A percentile compares a stretch with the other conserved stretches of the same genome.
Evolutionary conservation across 176 grass and related monocot species (phyloP).

Genomic region (Carex parvula): DNA sequence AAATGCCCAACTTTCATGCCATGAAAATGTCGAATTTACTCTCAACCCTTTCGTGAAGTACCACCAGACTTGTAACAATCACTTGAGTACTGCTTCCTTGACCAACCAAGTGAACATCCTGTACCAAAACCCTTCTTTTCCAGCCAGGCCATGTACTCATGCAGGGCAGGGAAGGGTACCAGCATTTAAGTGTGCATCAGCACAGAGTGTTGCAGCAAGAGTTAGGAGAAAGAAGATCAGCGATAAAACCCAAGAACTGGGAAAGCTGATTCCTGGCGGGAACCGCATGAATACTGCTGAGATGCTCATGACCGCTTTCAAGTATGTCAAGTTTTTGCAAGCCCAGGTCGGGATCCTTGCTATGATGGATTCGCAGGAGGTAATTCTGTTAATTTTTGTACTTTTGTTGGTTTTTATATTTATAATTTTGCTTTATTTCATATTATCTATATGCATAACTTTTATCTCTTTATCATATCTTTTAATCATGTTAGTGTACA

Average conservation of each 20-base stretch:
- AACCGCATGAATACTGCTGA: conserved; percentile 67
- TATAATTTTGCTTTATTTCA: not conserved
- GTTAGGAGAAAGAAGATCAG: conserved; percentile 71
- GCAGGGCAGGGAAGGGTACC: not conserved
- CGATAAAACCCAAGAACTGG: conserved; percentile 66
- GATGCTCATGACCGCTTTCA: conserved; percentile 56
- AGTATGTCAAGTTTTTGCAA: conserved; percentile 68
- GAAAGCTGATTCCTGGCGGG: conserved; percentile 58
- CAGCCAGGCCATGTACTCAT: not conserved
- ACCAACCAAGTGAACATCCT: not conserved
- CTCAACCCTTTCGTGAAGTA: not conserved
- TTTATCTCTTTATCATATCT: not conserved
- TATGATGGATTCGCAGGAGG: conserved; percentile 48
- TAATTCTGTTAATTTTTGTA: conserved; percentile 15
- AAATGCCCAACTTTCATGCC: conserved; percentile 22
- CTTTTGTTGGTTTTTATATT: not conserved
- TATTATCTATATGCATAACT: not conserved
- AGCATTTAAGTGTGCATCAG: not conserved
- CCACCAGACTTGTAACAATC: not conserved
- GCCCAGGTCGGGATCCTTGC: conserved; percentile 68
- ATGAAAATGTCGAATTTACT: not conserved
- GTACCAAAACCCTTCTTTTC: not conserved
- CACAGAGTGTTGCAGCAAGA: conserved; percentile 44
- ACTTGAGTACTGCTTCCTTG: not conserved
- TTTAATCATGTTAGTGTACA: not conserved